Evolutionary conservation across 306 rosid genomes (phyloP).

Genomic region (Pyrus bretschneideri): DNA sequence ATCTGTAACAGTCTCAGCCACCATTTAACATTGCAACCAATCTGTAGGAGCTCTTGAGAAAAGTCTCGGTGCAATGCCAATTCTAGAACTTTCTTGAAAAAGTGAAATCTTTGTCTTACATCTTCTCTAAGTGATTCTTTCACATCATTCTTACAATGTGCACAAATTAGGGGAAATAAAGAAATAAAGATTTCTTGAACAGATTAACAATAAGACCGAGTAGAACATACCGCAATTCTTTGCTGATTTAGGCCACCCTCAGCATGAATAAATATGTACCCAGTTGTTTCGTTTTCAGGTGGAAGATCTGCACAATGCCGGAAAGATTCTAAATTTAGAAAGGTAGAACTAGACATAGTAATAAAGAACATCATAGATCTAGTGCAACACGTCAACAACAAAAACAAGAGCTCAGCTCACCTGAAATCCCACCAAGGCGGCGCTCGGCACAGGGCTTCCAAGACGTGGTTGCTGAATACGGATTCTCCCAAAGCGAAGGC

Average conservation of each 20-base stretch:
- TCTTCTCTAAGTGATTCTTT: not conserved
- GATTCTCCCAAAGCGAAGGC: constrained; percentile 96
- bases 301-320: constrained; percentile 65
- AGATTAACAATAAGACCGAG: constrained; percentile 10
- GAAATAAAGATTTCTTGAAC: constrained; percentile 1
- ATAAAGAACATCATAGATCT: not conserved
- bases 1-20: not conserved
- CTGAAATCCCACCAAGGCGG: constrained; percentile 67
- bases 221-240: constrained; percentile 76
- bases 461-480: constrained; percentile 82
- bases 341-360: not conserved
- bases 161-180: not conserved
- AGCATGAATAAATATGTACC: constrained; percentile 92
- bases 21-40: not conserved
- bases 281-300: constrained; percentile 74
- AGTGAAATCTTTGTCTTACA: not conserved
- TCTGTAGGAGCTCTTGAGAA: not conserved
- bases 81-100: not conserved
- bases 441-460: constrained; percentile 99
- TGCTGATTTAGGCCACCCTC: constrained; percentile 98
- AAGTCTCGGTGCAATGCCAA: not conserved
- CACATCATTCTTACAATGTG: not conserved
- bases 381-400: not conserved
- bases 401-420: constrained; percentile 26
- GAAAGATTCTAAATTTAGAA: constrained; percentile 7